phyloP scores from a whole-genome alignment of 1,139 yeast species.

The Diutina rugosa region DNA sequence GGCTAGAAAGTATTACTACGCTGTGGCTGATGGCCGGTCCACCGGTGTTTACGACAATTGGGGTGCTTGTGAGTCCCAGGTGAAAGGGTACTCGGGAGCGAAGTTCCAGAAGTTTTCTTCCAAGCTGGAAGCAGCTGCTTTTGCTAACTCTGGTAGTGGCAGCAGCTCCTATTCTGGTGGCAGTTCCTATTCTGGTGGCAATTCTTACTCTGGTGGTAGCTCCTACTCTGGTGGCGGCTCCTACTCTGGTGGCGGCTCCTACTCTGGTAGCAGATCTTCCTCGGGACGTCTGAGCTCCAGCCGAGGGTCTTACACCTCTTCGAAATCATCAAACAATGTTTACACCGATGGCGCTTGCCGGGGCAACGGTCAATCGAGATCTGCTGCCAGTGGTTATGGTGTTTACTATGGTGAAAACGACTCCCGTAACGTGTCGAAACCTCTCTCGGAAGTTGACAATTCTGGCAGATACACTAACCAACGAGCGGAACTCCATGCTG shows the following conservation, averaged over 20 bases:
- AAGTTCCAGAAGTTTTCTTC: slow-evolving; percentile 39
- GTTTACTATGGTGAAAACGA: background rate
- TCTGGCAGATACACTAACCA: background rate
- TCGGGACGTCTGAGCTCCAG: background rate
- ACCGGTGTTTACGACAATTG: slow-evolving; percentile 42
- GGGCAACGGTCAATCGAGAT: background rate
- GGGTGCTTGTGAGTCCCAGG: slow-evolving; percentile 34
- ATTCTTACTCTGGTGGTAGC: background rate
- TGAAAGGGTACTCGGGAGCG: slow-evolving; percentile 41
- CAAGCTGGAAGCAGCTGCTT: slow-evolving; percentile 26
- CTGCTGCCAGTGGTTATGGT: background rate
- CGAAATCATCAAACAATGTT: background rate
- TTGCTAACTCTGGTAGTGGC: background rate
- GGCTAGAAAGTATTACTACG: slow-evolving; percentile 21
- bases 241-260: background rate
- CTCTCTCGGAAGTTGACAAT: background rate
- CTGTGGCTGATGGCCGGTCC: slow-evolving; percentile 46
- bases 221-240: background rate
- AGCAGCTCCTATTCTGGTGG: background rate
- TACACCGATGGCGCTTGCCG: slow-evolving; percentile 1
- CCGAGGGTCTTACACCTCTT: background rate
- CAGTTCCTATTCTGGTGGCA: background rate
- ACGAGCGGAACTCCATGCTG: background rate
- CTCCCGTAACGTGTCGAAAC: background rate
- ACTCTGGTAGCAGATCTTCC: background rate